Conservation (phyloP, 805 yeast genomes). For the Metschnikowia borealis region DNA sequence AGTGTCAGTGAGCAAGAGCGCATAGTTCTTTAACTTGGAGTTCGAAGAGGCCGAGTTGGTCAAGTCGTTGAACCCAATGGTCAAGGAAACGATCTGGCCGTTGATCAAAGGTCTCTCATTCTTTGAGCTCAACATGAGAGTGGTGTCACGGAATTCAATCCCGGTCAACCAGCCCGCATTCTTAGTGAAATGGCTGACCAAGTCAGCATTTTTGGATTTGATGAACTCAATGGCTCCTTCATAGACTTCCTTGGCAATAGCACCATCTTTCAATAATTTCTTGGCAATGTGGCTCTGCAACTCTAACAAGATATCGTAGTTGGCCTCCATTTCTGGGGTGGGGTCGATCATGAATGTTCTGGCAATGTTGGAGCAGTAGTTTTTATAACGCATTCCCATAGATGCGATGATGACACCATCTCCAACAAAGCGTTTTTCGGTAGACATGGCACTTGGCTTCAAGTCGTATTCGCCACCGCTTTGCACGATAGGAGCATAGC, state of each 20-base stretch:
- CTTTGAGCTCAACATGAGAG: constrained; percentile 67
- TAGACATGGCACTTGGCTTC: constrained; percentile 77
- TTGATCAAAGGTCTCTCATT: constrained; percentile 63
- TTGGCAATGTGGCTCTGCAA: constrained; percentile 64
- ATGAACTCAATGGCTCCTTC: constrained; percentile 58
- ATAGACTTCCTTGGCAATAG: constrained; percentile 63
- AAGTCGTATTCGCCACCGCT: constrained; percentile 84
- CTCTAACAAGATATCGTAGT: constrained; percentile 70
- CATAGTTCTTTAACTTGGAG: constrained; percentile 55
- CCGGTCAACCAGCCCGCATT: constrained; percentile 89
- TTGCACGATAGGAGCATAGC: constrained; percentile 86
- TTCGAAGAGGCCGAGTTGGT: constrained; percentile 43
- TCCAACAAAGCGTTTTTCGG: constrained; percentile 57
- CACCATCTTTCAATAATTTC: constrained; percentile 59
- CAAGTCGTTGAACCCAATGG: constrained; percentile 72
- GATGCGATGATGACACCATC: constrained; percentile 78
- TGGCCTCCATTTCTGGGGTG: constrained; percentile 67
- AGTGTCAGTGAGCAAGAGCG: constrained; percentile 77
- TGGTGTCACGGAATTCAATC: constrained; percentile 79
- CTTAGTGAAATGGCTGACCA: constrained; percentile 62
- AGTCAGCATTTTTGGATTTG: constrained; percentile 56
- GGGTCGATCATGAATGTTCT: constrained; percentile 91
- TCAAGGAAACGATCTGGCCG: constrained; percentile 71
- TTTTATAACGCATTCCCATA: constrained; percentile 80
- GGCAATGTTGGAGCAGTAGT: constrained; percentile 83